A percentile compares a stretch with the other conserved stretches of the same genome.
Conservation (phyloP, 2,329 filamentous ascomycete genomes). For the Paecilomyces dactylethromorphus region DNA sequence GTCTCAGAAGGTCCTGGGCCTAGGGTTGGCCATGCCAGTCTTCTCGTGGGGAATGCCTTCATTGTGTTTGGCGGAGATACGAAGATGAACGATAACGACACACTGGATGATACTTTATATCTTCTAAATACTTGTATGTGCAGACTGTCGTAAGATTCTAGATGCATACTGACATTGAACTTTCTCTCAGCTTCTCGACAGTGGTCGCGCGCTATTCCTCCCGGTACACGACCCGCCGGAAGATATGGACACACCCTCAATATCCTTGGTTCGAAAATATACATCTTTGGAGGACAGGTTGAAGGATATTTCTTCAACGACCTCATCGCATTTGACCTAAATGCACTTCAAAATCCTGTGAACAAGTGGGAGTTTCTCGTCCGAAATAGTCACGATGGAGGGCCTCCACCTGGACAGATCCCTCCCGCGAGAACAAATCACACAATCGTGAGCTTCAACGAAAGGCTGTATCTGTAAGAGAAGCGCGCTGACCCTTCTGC, state of each 20-base stretch:
- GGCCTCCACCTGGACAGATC: conserved; percentile 56
- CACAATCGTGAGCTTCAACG: conserved; percentile 82
- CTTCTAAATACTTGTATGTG: conserved; percentile 91
- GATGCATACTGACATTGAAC: conserved; percentile 14
- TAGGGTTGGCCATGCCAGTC: conserved; percentile 85
- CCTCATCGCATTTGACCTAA: conserved; percentile 87
- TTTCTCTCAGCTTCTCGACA: conserved; percentile 72
- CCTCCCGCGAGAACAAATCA: conserved; percentile 94
- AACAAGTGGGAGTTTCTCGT: conserved; percentile 96
- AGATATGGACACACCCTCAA: conserved; percentile 96
- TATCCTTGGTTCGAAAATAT: conserved; percentile 93
- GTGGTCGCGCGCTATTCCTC: conserved; percentile 90
- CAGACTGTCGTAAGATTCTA: neutral
- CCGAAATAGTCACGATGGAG: conserved; percentile 57
- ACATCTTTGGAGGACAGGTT: conserved; percentile 94
- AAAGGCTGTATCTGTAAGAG: conserved; percentile 85
- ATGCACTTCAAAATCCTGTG: conserved; percentile 81
- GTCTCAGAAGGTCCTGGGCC: conserved; percentile 92
- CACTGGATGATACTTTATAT: conserved; percentile 91
- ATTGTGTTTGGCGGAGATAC: conserved; percentile 99
- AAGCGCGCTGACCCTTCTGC: neutral
- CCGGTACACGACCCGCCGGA: conserved; percentile 76
- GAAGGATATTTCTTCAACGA: conserved; percentile 99
- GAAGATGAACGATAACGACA: conserved; percentile 87
- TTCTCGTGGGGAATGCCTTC: conserved; percentile 95